phyloP scores from a whole-genome alignment of 2,329 filamentous ascomycete species.

The Botrytis cinerea region DNA sequence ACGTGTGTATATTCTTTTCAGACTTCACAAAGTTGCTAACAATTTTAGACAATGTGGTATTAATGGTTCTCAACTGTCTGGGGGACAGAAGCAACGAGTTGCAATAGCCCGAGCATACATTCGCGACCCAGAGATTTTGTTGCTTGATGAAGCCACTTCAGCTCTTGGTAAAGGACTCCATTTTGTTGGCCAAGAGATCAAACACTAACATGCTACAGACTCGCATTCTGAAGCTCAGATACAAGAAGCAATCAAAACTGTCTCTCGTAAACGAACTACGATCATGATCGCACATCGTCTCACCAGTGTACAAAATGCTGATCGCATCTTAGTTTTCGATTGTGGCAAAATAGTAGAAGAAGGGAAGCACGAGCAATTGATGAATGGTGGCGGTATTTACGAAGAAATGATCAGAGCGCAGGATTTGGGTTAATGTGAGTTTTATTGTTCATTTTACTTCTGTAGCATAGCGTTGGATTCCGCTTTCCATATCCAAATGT shows the following conservation, averaged over 20 bases:
- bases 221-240: slow-evolving; percentile 62
- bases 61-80: slow-evolving; percentile 73
- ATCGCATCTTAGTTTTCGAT: slow-evolving; percentile 59
- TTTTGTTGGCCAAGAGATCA: not conserved
- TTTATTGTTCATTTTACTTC: not conserved
- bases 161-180: slow-evolving; percentile 64
- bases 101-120: slow-evolving; percentile 77
- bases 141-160: slow-evolving; percentile 81
- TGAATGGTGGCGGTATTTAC: slow-evolving; percentile 53
- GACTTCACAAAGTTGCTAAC: not conserved
- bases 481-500: not conserved
- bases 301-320: slow-evolving; percentile 57
- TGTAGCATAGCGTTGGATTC: not conserved
- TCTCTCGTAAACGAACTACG: slow-evolving; percentile 54
- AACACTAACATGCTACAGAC: slow-evolving; percentile 23
- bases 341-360: slow-evolving; percentile 54
- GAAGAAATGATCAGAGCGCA: slow-evolving; percentile 37
- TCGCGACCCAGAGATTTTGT: slow-evolving; percentile 68
- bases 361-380: slow-evolving; percentile 56
- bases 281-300: slow-evolving; percentile 60
- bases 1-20: slow-evolving; percentile 60
- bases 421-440: slow-evolving; percentile 24
- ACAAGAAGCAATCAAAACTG: slow-evolving; percentile 64
- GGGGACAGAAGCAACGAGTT: slow-evolving; percentile 77
- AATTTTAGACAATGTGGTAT: slow-evolving; percentile 56